These are phyloP conservation scores for Mortierella sp. DNA, from an alignment of 371 early-diverging fungal species.

Conservation along the genomic window DNA sequence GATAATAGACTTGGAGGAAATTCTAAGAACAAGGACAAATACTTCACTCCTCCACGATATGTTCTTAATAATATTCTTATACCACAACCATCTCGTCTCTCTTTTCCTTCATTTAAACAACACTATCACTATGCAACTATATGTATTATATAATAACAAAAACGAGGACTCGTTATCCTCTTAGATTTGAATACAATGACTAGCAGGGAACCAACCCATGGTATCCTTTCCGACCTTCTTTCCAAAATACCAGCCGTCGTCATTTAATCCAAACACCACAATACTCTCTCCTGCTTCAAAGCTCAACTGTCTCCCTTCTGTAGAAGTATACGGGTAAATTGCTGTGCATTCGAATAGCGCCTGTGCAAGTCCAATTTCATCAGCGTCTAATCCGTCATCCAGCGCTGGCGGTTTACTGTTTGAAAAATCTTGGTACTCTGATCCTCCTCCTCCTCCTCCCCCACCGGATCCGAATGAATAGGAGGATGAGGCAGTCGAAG, in stretches of 20 bases:
- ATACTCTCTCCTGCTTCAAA: conserved; percentile 57
- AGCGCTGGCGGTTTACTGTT: conserved; percentile 35
- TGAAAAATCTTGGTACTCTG: conserved; percentile 17
- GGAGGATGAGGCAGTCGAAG: conserved; percentile 24
- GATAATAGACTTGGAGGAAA: too few species aligned
- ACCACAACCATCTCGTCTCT: too few species aligned
- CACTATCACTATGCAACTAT: too few species aligned
- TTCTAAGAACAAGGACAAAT: too few species aligned
- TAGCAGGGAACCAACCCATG: conserved; percentile 54
- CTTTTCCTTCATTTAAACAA: too few species aligned
- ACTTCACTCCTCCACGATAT: too few species aligned
- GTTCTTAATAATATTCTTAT: too few species aligned
- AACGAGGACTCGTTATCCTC: too few species aligned
- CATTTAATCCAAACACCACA: conserved; percentile 54
- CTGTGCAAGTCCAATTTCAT: conserved; percentile 55
- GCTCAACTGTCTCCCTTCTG: conserved; percentile 36
- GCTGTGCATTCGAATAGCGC: conserved; percentile 56
- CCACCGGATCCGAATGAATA: conserved; percentile 21
- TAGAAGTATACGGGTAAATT: conserved; percentile 48
- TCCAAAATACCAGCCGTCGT: conserved; percentile 54
- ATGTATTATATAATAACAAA: too few species aligned
- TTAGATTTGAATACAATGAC: conserved; percentile 49
- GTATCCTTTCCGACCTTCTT: conserved; percentile 51
- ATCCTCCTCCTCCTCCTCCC: background rate
- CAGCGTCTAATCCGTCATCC: conserved; percentile 50